Base-by-base conservation (phyloP, 164 flowering plant species). In the Aristolochia fimbriata region DNA sequence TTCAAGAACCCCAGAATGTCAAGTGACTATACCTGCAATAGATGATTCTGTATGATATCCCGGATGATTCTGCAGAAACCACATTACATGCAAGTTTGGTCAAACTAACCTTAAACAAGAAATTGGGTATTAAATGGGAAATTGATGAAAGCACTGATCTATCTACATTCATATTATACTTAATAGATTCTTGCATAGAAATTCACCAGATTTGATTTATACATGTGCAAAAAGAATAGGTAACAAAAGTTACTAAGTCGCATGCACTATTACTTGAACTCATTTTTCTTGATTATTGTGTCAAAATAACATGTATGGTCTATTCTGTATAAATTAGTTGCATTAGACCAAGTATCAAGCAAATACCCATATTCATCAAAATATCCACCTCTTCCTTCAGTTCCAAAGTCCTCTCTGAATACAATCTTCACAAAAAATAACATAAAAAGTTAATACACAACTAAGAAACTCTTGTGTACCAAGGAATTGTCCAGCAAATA, bases 11-110 rank as follows among this genome's bases (percentile, higher is more conserved):
- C 21, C 21, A 19, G 30, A 19, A 19, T 22, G 27, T 53, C 24
- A 14, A 27, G 47, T 49, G 12, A 27, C 24, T 12, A 1, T 66
- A 66, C 97, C 91, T 90, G 99, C 74, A 93, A 58, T n/a, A 93
- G 71, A 73, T 93, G 99, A 64, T 93, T 93, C 75, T 93, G 99
- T 72, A 90, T 93, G 64, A 93, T 93, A 70, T 93, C 97, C 33
- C 99, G 97, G 64, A 93, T 93, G 57, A 93, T 90, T 70, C 97
- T 93, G 96, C 12, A 37, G 43, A 37, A 37, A 37, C 43, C 43
- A 37, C 0, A 6, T n/a, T n/a, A 37, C 43, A 37, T 3, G 43
- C 43, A 37, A 37, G 43, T 37, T 37, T 37, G 12, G 43, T 37
- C n/a, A 37, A 37, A 37, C 43, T 10, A 37, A 7, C 7, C 8